Base-by-base conservation (phyloP, 176 grass and related monocot genomes). In the Alopecurus myosuroides region DNA sequence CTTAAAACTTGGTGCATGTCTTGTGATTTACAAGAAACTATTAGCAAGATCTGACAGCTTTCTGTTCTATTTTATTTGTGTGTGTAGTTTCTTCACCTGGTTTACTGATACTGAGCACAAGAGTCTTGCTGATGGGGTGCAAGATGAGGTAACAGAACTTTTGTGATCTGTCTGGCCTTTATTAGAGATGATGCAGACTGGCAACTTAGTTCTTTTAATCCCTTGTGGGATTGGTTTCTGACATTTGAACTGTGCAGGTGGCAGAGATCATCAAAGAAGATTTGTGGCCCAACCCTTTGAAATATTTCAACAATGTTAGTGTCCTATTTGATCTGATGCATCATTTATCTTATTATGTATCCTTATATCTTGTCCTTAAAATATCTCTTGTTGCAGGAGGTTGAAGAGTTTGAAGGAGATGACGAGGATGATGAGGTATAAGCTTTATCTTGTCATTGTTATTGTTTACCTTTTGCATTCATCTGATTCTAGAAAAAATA, bases 181-280 rank as follows among this genome's bases (percentile, higher is more conserved):
- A 18, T 46, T 74, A 72, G 69, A 14, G 15, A 73, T 49, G 41
- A 46, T 29, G 14, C 8, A 18, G 14, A 33, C 11, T 76, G 23
- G 65, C 39, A 72, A 72, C 40, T 51, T 51, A 2, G 57, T 36
- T 7, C 33, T 68, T 35, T 8, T 25, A 29, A 9, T 61, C 15
- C 15, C 11, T 60, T 17, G 10, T 72, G 12, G 7, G 40, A 4
- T 15, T 19, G 41, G 13, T 31, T 82, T 84, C 40, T 73, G 37
- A 80, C 9, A 51, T 70, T 76, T 34, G 40, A 62, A 55, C 7
- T 78, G 30, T 87, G 94, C 89, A 97, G 94, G 91, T 97, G 60
- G 94, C 94, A 14, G 97, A 99, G 84, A 99, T 99, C 72, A 99
- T 99, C 71, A 99, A 96, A 83, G 97, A 99, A 86, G 97, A 99